Conservation (phyloP, 148 eudicot genomes). For the Polygonum aviculare region DNA sequence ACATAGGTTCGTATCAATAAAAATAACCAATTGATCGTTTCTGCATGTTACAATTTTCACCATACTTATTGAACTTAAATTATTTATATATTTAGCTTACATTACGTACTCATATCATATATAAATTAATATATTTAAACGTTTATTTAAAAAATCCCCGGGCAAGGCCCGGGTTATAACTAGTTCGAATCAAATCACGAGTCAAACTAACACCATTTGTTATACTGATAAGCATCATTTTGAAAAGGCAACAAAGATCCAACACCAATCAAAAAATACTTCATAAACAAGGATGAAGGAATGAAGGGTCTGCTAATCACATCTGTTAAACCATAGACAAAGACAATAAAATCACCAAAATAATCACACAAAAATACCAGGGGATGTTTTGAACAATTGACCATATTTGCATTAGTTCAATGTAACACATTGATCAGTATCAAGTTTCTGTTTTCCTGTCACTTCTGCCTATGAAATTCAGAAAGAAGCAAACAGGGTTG, state of each 20-base stretch:
- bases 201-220: no score
- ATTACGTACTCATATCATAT: no score
- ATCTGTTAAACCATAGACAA: background rate
- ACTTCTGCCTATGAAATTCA: background rate
- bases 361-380: background rate
- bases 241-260: background rate
- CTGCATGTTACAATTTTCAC: no score
- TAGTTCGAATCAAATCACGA: no score
- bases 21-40: no score
- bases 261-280: background rate
- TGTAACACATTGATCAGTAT: conserved; percentile 3
- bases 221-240: background rate
- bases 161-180: no score
- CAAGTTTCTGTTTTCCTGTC: conserved; percentile 4
- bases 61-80: no score
- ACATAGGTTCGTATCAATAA: no score
- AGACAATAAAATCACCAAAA: background rate
- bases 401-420: background rate
- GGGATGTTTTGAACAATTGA: background rate
- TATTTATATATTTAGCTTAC: no score
- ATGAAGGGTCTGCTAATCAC: background rate
- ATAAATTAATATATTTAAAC: no score
- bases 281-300: background rate
- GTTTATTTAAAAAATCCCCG: no score
- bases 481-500: conserved; percentile 1